Evolutionary conservation across 148 eudicot genomes (phyloP), one percentile per base, ranked within the genome.

Genomic region (Gaultheria prostrata): DNA sequence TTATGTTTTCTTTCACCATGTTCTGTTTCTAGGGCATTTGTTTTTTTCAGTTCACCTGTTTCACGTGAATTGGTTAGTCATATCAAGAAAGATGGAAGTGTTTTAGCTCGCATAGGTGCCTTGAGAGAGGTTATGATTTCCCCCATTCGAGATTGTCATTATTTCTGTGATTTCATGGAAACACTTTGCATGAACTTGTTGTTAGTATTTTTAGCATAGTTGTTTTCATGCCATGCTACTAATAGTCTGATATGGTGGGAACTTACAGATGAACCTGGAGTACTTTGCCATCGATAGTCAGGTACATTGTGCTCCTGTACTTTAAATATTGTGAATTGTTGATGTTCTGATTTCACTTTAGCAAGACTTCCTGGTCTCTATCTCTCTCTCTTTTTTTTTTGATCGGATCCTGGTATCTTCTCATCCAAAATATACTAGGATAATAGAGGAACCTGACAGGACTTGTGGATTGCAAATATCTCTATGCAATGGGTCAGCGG

Each of bases 211-310:
- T 61, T 61, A 30, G 57, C 1, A 17, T 82, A 71, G 39, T 59
- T 67, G 39, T 77, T 18, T 78, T 76, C 17, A 53, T 84, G 56
- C 54, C 17, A 17, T 69, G 32, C 21, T 86, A 67, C 79, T 84
- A 13, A 63, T 24, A 10, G 30, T 63, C 32, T 63, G 84, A 82
- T 82, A 81, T 82, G 84, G 81, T 48, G 86, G 46, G 82, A 88
- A 80, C 57, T 54, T 92, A 90, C 97, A 96, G 98, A 96, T 96
- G 98, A 96, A 96, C 89, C 90, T 96, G 95, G 98, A 96, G 87
- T 96, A 90, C 88, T 92, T 94, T 88, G 93, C 98, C 72, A 83
- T 96, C 77, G 98, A 96, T 86, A 94, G 93, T 88, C 98, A 96
- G 98, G 98, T 96, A 83, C 43, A 82, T 80, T 8, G 83, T 88